Evolutionary conservation across 345 rosid genomes (phyloP).

Genomic region (Clausena lansium): DNA sequence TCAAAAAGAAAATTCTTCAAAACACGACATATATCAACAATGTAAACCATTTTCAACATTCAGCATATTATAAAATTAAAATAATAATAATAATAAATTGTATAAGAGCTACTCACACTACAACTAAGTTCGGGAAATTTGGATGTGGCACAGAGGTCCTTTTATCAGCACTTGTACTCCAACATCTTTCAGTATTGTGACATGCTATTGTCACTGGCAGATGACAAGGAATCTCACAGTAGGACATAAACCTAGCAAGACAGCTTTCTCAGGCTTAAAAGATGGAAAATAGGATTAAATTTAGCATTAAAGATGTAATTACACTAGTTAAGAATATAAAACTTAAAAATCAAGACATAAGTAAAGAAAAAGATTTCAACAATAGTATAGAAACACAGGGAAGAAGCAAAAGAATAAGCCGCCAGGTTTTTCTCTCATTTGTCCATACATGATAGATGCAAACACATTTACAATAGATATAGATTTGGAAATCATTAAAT

Average conservation of each 20-base stretch:
- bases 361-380: background rate
- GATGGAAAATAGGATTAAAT: slow-evolving; percentile 5
- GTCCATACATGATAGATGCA: background rate
- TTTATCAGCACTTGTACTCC: slow-evolving; percentile 67
- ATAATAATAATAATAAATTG: background rate
- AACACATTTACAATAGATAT: background rate
- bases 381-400: background rate
- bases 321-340: background rate
- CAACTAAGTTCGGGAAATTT: slow-evolving; percentile 63
- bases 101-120: slow-evolving; percentile 55
- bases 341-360: background rate
- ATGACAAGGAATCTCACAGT: slow-evolving; percentile 65
- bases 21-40: background rate
- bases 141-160: slow-evolving; percentile 60
- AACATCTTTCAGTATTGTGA: slow-evolving; percentile 72
- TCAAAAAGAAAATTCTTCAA: slow-evolving; percentile 1
- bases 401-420: background rate
- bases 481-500: background rate
- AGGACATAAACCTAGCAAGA: slow-evolving; percentile 63
- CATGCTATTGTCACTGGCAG: slow-evolving; percentile 89
- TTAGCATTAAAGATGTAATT: background rate
- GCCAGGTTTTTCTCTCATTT: background rate
- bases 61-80: background rate
- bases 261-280: slow-evolving; percentile 22
- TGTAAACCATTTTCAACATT: slow-evolving; percentile 12